A percentile compares a stretch with the other conserved stretches of the same genome.
Conservation (phyloP, 2,329 filamentous ascomycete species). For the Phaeophleospora eucalypticola region DNA sequence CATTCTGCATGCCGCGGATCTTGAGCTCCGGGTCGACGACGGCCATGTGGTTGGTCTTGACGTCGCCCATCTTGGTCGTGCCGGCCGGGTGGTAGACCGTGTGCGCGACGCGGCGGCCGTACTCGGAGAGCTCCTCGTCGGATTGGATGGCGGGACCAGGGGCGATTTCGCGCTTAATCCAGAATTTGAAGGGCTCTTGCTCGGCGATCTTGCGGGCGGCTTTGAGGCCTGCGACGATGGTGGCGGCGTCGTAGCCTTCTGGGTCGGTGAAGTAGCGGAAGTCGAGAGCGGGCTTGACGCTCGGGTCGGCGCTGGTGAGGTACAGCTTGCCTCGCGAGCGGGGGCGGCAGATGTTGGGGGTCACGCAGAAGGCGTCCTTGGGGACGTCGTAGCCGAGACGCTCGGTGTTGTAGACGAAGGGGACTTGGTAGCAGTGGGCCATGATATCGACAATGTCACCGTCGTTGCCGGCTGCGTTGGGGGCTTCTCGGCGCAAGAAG, state of each 20-base stretch:
- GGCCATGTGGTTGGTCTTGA: conserved; percentile 62
- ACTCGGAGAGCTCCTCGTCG: conserved; percentile 77
- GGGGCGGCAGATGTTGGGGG: conserved; percentile 81
- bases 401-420: conserved; percentile 80
- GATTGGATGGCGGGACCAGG: conserved; percentile 69
- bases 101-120: conserved; percentile 75
- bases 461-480: conserved; percentile 65
- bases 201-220: conserved; percentile 73
- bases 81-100: conserved; percentile 88
- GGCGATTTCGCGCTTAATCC: conserved; percentile 78
- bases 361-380: conserved; percentile 85
- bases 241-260: conserved; percentile 79
- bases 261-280: conserved; percentile 88
- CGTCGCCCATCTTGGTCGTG: conserved; percentile 85
- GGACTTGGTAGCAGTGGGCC: conserved; percentile 97
- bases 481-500: conserved; percentile 73
- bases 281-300: conserved; percentile 75
- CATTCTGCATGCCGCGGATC: conserved; percentile 65
- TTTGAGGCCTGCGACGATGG: conserved; percentile 71
- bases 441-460: conserved; percentile 79
- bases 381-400: conserved; percentile 68
- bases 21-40: conserved; percentile 76
- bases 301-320: conserved; percentile 70
- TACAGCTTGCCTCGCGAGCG: conserved; percentile 73
- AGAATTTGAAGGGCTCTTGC: conserved; percentile 72